Evolutionary conservation across 306 rosid species (phyloP), one percentile per base, ranked within the genome.

Genomic region (Citrullus amarus): DNA sequence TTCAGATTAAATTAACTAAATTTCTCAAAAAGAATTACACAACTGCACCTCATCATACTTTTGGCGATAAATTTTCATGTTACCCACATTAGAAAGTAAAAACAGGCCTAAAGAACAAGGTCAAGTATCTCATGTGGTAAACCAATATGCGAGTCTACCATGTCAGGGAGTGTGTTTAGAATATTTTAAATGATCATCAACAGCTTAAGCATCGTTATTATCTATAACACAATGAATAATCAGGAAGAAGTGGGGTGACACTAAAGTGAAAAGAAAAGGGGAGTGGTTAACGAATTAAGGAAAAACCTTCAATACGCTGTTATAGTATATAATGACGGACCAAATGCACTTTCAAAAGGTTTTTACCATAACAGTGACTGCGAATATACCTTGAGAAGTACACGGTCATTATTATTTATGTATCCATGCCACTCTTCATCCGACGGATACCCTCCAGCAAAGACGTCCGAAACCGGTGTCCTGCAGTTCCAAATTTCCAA

Each of bases 371-470:
- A 28, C 18, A n/a, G 55, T 32, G 73, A 2, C 44, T 60, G 57
- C 3, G 10, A 44, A 43, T 43, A 68, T 68, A 92, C 99, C 97
- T 95, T 95, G 25, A 95, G 98, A 80, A 95, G 97, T 51, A 95
- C 99, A 57, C 99, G 89, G 78, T 95, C 99, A 66, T 92, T 91
- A 48, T 89, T 92, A 53, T 95, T 91, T 66, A 95, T 91, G 85
- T 95, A 95, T 6, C 99, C 99, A 76, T 95, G 92, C 99, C 97
- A 95, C 76, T 88, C 97, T 75, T 95, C 96, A 78, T 95, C 96
- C 7, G 89, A 92, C 5, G 97, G 90, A 80, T 92, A 95, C 17
- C 87, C 92, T 22, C 89, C 88, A 6, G 89, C 88, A 82, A 85
- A 84, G 54, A 82, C 92, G 72, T 82, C 88, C 34, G 87, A 80